Base-by-base conservation (phyloP, 1,284 basidiomycete species). In the Microbotryum lychnidis-dioicae region DNA sequence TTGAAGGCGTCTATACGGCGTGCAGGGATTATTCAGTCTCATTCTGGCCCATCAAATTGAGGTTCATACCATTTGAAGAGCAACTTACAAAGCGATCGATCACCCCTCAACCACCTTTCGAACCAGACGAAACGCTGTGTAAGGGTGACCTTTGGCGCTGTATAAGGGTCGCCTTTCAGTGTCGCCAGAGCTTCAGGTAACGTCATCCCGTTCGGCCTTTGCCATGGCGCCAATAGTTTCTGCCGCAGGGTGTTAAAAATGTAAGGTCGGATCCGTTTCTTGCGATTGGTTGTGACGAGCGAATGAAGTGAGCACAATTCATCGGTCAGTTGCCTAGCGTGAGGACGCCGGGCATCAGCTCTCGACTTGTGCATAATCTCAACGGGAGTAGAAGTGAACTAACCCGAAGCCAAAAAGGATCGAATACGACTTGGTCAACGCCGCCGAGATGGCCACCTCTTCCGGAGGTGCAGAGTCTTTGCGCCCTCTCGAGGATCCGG, bases 341-440 rank as follows among this genome's bases (percentile, higher is more conserved):
- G 37, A 42, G 5, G 37, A 42, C 37, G 16, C 12, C 37, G 37
- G 16, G 16, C 12, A 6, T 42, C 37, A 42, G 37, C 37, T 42
- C 14, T 6, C 14, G 16, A 42, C 37, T 31, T 31, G 37, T 16
- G 37, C 14, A 42, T 42, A 12, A 42, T 42, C 37, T 42, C 37
- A 42, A 10, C 37, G 37, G 8, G 37, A 42, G 37, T 18, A 18
- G 37, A 18, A 42, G 14, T 18, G 37, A 18, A 42, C 37, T 42
- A 16, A 42, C 37, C 63, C 63, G 45, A 67, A 58, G 12, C 65
- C 65, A 42, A 67, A 67, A 16, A 67, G 55, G 18, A 67, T 60
- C 29, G 60, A 60, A 58, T 64, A 67, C 25, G 62, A 62, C 29
- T 64, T 67, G 16, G 65, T 67, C 21, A 67, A 54, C 6, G 64